Evolutionary conservation across 495 filamentous ascomycete genomes (phyloP).

Genomic region (Extremus antarcticus): DNA sequence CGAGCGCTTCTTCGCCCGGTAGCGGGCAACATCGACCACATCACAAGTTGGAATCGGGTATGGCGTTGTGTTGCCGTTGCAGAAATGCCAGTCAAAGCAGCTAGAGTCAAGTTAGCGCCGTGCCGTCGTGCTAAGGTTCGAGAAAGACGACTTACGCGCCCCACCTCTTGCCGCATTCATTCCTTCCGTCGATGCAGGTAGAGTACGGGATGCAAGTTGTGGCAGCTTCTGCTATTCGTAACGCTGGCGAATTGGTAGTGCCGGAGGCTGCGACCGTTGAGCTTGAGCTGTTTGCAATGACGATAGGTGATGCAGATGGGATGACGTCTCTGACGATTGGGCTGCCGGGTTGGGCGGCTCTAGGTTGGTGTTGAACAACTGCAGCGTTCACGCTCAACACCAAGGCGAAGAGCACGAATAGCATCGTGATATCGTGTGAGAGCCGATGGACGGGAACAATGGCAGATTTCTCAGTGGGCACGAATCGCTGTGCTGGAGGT

Average conservation of each 20-base stretch:
- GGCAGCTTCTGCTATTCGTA: background rate
- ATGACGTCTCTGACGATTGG: background rate
- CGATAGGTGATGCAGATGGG: background rate
- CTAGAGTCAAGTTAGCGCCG: background rate
- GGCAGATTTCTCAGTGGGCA: background rate
- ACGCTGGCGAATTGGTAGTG: background rate
- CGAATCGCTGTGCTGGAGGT: background rate
- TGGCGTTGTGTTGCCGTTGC: slow-evolving; percentile 5
- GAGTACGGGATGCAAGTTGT: background rate
- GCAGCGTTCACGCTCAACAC: background rate
- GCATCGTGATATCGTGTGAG: background rate
- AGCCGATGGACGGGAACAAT: background rate
- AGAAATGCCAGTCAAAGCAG: slow-evolving; percentile 6
- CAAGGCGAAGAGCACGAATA: background rate
- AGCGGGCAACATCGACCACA: background rate
- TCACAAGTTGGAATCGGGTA: slow-evolving; percentile 5
- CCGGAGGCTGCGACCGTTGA: background rate
- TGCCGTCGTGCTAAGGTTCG: too few species aligned
- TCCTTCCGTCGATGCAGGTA: slow-evolving; percentile 1
- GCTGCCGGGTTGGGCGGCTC: background rate
- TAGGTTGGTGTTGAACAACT: background rate
- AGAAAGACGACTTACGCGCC: slow-evolving; percentile 3
- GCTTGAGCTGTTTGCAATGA: background rate
- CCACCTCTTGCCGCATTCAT: slow-evolving; percentile 1
- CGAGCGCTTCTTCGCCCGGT: too few species aligned